phyloP scores from a whole-genome alignment of 345 rosid genomes.

The Fremontodendron californicum region DNA sequence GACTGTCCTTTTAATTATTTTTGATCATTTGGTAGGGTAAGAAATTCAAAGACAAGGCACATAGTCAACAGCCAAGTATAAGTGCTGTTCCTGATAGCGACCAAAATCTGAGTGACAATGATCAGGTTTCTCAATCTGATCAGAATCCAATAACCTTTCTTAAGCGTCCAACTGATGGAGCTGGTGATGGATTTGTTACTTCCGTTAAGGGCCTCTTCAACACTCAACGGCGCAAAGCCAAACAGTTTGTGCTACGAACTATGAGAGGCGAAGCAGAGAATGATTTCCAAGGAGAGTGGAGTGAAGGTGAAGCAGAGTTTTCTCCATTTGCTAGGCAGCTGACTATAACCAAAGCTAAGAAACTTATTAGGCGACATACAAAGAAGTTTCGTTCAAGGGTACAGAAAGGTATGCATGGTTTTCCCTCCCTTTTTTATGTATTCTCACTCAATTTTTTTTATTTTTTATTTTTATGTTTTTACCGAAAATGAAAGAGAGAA shows the following conservation, averaged over 20 bases:
- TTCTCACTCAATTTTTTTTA: too few species aligned
- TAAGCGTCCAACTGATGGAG: constrained; percentile 85
- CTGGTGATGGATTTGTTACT: constrained; percentile 98
- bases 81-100: constrained; percentile 55
- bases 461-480: not conserved
- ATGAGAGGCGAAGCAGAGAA: constrained; percentile 94
- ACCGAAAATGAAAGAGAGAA: not conserved
- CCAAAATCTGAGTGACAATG: constrained; percentile 65
- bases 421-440: not conserved
- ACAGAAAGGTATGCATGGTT: constrained; percentile 55
- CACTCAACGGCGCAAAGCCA: constrained; percentile 90
- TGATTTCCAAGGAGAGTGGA: constrained; percentile 81
- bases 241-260: constrained; percentile 81
- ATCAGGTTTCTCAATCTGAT: constrained; percentile 59
- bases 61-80: constrained; percentile 42
- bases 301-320: constrained; percentile 83
- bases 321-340: constrained; percentile 89
- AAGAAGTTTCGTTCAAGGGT: constrained; percentile 74
- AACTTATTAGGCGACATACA: constrained; percentile 79
- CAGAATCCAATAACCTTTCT: constrained; percentile 56
- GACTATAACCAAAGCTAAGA: constrained; percentile 87
- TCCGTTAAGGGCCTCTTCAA: constrained; percentile 84
- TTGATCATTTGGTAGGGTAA: constrained; percentile 63
- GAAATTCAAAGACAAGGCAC: constrained; percentile 83
- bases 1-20: constrained; percentile 8